Base-by-base conservation (phyloP, 208 protist species). In the Acanthamoeba lenticulata region DNA sequence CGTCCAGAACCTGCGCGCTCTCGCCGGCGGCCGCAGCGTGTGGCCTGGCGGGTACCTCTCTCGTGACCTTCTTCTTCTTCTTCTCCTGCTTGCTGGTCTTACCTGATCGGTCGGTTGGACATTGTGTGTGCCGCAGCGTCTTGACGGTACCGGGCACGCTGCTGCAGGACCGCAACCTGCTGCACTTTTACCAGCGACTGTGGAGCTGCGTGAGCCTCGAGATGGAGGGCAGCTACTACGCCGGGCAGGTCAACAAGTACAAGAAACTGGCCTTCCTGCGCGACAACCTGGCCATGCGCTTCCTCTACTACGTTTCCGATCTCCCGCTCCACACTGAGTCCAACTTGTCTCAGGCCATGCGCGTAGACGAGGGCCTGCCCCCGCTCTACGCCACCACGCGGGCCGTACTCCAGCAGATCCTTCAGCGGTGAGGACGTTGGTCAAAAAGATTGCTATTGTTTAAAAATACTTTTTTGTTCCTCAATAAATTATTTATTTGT, bases 191-290 rank as follows among this genome's bases (percentile, higher is more conserved):
- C 95, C 94, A 98, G 95, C 94, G 96, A 74, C 96, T 98, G 67
- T 98, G 96, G 97, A 95, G 96, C 29, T 98, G 97, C 94, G 95
- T 98, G 32, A 97, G 97, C 42, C 96, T 97, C 40, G 98, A 98
- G 95, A 98, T 98, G 98, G 97, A 98, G 95, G 97, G 97, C 49
- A 97, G 95, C 17, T 98, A 98, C 96, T 98, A 98, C 95, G 97
- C 97, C 3, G 96, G 97, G 7, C 97, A 97, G 49, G 98, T 98
- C 62, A 97, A 98, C 74, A 97, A 98, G 88, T 97, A 97, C 60
- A 97, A 97, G 83, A 97, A 97, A 2, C 97, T 97, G 91, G 98
- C 97, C 40, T 97, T 98, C 67, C 94, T 97, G 62, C 91, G 96
- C 60, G 90, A 85, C 15, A 90, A 96, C 47, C 94, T 98, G 24